Evolutionary conservation across 805 yeast genomes (phyloP).

Genomic region (Torulaspora gathmanii): DNA sequence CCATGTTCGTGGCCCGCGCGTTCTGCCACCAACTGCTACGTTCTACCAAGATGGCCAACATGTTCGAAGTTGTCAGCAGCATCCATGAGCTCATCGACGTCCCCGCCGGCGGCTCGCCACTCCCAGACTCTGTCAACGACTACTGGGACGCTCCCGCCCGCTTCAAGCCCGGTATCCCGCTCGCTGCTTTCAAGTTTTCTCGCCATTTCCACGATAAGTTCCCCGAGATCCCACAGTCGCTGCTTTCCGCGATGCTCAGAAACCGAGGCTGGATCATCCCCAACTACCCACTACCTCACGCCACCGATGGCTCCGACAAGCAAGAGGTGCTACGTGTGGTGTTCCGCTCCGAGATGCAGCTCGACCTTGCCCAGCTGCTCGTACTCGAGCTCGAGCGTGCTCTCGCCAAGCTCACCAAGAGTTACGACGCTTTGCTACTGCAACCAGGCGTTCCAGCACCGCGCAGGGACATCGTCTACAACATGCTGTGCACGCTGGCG

Average conservation of each 20-base stretch:
- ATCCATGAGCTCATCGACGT: constrained; percentile 55
- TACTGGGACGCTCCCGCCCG: constrained; percentile 39
- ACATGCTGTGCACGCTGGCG: constrained; percentile 25
- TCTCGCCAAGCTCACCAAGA: constrained; percentile 18
- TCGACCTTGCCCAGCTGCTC: constrained; percentile 36
- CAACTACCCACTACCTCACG: constrained; percentile 74
- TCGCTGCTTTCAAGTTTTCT: constrained; percentile 77
- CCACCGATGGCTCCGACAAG: constrained; percentile 42
- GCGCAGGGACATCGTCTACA: constrained; percentile 19
- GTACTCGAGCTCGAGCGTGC: constrained; percentile 24
- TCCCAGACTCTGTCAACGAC: constrained; percentile 22
- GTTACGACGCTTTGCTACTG: constrained; percentile 16
- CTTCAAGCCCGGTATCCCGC: constrained; percentile 78
- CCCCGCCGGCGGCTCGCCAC: constrained; percentile 21
- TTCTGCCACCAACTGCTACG: constrained; percentile 42
- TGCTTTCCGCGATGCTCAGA: constrained; percentile 67
- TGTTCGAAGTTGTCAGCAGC: constrained; percentile 69
- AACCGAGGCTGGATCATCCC: constrained; percentile 84
- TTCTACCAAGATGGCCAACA: constrained; percentile 59
- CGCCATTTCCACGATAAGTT: constrained; percentile 50
- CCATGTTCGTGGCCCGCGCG: constrained; percentile 69
- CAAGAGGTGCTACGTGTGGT: constrained; percentile 80
- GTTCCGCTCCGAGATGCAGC: constrained; percentile 62
- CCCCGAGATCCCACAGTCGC: constrained; percentile 79
- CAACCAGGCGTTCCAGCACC: constrained; percentile 5